Evolutionary conservation across 2,329 filamentous ascomycete species (phyloP).

Genomic region (Metarhizium rileyi): DNA sequence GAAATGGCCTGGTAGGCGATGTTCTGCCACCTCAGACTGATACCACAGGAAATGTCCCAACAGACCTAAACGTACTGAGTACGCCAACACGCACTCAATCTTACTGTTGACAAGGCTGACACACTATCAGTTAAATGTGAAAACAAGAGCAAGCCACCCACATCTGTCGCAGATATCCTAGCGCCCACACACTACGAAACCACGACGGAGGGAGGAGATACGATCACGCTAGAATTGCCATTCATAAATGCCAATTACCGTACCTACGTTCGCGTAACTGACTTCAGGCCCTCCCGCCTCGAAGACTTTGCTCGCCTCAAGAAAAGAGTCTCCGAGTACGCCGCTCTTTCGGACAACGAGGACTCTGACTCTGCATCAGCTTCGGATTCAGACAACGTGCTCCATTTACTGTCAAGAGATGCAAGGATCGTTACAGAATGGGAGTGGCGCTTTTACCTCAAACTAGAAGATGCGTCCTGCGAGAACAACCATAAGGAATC

Average conservation of each 20-base stretch:
- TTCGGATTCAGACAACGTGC: constrained; percentile 13
- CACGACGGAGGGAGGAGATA: constrained; percentile 29
- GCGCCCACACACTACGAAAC: constrained; percentile 30
- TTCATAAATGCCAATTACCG: constrained; percentile 68
- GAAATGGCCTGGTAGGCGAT: constrained; percentile 7
- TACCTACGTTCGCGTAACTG: constrained; percentile 63
- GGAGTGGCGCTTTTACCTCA: constrained; percentile 78
- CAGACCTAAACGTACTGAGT: constrained; percentile 23
- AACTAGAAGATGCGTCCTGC: constrained; percentile 58
- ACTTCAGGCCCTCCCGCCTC: constrained; percentile 63
- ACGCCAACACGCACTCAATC: constrained; percentile 5
- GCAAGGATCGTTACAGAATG: constrained; percentile 32
- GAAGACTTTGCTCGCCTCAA: constrained; percentile 57
- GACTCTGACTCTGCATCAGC: constrained; percentile 13
- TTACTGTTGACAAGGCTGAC: not conserved
- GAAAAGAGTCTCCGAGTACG: constrained; percentile 33
- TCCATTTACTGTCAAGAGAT: constrained; percentile 12
- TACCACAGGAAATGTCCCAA: constrained; percentile 9
- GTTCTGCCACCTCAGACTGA: constrained; percentile 17
- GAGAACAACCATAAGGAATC: constrained; percentile 27
- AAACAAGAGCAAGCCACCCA: constrained; percentile 25
- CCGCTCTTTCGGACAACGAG: constrained; percentile 36
- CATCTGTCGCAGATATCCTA: constrained; percentile 29
- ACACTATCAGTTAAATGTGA: constrained; percentile 36
- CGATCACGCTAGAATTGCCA: constrained; percentile 41